Evolutionary conservation across 768 basidiomycete genomes (phyloP).

Genomic region (Boletus sp.): DNA sequence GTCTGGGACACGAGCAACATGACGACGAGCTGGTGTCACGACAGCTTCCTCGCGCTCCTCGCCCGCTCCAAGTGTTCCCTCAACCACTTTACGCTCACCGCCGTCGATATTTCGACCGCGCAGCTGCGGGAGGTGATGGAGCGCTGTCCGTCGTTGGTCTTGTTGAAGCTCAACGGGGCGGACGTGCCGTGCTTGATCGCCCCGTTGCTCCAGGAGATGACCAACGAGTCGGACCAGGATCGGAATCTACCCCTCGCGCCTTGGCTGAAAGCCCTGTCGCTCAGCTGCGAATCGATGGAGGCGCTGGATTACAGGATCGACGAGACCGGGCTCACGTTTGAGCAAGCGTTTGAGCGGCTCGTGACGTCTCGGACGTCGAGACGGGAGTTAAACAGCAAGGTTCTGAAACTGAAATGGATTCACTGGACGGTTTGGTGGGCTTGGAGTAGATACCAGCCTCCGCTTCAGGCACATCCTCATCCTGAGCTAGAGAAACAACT

Average conservation of each 20-base stretch:
- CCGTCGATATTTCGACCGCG: slow-evolving; percentile 20
- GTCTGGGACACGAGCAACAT: slow-evolving; percentile 33
- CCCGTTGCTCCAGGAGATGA: slow-evolving; percentile 28
- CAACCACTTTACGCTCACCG: slow-evolving; percentile 32
- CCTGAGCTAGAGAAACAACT: slow-evolving; percentile 27
- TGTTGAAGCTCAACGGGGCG: slow-evolving; percentile 29
- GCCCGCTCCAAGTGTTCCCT: slow-evolving; percentile 29
- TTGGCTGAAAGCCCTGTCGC: slow-evolving; percentile 31
- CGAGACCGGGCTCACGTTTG: slow-evolving; percentile 28
- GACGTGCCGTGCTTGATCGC: slow-evolving; percentile 21
- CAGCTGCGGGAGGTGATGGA: slow-evolving; percentile 28
- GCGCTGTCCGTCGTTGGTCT: slow-evolving; percentile 29
- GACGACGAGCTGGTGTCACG: slow-evolving; percentile 30
- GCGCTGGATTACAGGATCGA: slow-evolving; percentile 22
- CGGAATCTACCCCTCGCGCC: slow-evolving; percentile 23
- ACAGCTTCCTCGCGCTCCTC: slow-evolving; percentile 26
- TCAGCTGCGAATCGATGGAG: slow-evolving; percentile 29
- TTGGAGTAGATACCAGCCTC: slow-evolving; percentile 23
- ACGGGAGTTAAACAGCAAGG: slow-evolving; percentile 24
- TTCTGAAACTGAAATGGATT: slow-evolving; percentile 30
- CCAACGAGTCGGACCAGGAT: slow-evolving; percentile 15
- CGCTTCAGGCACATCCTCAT: slow-evolving; percentile 20
- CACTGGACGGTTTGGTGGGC: slow-evolving; percentile 34
- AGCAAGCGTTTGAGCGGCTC: slow-evolving; percentile 23
- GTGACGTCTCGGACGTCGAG: slow-evolving; percentile 27